These are phyloP conservation scores for Dioscorea cayenensis DNA, from an alignment of 116 monocot species.

Conservation along the genomic window DNA sequence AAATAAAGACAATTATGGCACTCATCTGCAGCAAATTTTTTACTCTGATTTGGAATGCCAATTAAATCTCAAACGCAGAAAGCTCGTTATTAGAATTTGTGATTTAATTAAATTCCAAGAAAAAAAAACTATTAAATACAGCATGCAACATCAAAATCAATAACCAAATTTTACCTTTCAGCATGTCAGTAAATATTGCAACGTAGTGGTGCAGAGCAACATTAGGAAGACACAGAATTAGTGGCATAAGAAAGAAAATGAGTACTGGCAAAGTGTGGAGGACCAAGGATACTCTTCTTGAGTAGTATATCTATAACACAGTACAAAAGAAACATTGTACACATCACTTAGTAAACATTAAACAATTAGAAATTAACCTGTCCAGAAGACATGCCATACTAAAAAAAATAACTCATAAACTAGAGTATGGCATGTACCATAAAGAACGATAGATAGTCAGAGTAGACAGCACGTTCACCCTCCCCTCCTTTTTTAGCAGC, in stretches of 20 bases:
- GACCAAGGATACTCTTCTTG: slow-evolving; percentile 45
- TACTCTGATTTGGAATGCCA: too few relatives aligned
- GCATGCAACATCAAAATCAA: background rate
- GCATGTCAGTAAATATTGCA: slow-evolving; percentile 32
- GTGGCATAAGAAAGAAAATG: slow-evolving; percentile 64
- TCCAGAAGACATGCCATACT: background rate
- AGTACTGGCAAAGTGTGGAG: slow-evolving; percentile 66
- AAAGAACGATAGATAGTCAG: slow-evolving; percentile 79
- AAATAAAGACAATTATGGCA: background rate
- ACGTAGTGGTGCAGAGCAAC: slow-evolving; percentile 25
- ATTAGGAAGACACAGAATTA: slow-evolving; percentile 53
- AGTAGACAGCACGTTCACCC: slow-evolving; percentile 59
- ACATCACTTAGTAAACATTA: background rate
- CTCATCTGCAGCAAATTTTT: too few relatives aligned
- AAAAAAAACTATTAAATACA: slow-evolving; percentile 5
- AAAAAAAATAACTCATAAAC: background rate
- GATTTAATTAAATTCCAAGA: background rate
- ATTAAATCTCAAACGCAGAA: too few relatives aligned
- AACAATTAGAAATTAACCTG: background rate
- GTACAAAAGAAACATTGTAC: background rate
- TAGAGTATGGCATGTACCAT: slow-evolving; percentile 38
- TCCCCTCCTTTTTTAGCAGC: slow-evolving; percentile 9
- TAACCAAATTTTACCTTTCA: slow-evolving; percentile 51
- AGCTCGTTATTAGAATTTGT: too few relatives aligned
- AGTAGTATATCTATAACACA: slow-evolving; percentile 66